phyloP scores from a whole-genome alignment of 2,329 filamentous ascomycete genomes.

The Calcarisporium arbuscula region DNA sequence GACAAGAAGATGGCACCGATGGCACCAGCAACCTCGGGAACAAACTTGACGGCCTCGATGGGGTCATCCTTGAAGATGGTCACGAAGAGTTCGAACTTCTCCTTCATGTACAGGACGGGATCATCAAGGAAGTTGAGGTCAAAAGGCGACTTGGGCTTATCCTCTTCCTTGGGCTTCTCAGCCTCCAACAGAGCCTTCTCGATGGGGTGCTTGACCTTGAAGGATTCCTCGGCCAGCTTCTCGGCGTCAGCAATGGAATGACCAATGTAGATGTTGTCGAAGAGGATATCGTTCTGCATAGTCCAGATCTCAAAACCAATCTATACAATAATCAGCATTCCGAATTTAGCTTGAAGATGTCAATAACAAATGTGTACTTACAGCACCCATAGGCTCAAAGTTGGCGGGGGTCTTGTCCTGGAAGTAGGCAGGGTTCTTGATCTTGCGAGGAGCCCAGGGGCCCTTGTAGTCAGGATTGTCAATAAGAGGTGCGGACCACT shows the following conservation, averaged over 20 bases:
- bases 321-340: constrained; percentile 35
- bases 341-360: too few species aligned
- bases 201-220: constrained; percentile 76
- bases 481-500: constrained; percentile 87
- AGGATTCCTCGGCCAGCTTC: constrained; percentile 83
- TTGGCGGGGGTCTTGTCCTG: constrained; percentile 96
- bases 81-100: constrained; percentile 91
- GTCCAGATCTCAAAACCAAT: constrained; percentile 99
- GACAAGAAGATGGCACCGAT: constrained; percentile 65
- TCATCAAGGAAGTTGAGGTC: constrained; percentile 88
- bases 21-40: constrained; percentile 84
- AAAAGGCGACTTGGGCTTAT: constrained; percentile 61
- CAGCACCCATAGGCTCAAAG: constrained; percentile 96
- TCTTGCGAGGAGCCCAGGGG: constrained; percentile 88
- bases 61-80: constrained; percentile 77
- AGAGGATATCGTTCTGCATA: constrained; percentile 98
- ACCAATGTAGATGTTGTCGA: constrained; percentile 99
- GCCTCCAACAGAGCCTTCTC: constrained; percentile 78
- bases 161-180: constrained; percentile 65
- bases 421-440: constrained; percentile 91
- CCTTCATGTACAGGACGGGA: constrained; percentile 78
- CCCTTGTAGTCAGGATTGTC: constrained; percentile 99
- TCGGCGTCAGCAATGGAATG: constrained; percentile 91
- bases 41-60: constrained; percentile 75
- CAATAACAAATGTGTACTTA: constrained; percentile 46